These are phyloP conservation scores for Aaosphaeria pasadenensis DNA, from an alignment of 2,329 filamentous ascomycete genomes.

Conservation along the genomic window DNA sequence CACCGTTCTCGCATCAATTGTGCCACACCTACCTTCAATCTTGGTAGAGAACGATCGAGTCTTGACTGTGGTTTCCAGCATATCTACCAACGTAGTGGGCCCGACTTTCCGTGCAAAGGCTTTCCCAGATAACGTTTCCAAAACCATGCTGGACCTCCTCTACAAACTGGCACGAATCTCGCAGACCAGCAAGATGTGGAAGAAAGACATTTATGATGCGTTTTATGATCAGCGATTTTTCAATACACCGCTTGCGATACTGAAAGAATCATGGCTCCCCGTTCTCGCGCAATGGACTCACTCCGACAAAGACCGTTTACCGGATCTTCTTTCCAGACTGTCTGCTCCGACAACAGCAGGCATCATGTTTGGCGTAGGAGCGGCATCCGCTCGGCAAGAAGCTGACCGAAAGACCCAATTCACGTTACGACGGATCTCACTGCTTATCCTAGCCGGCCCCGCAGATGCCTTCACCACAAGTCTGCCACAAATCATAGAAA, in stretches of 20 bases:
- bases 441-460: slow-evolving; percentile 73
- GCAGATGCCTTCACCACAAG: slow-evolving; percentile 79
- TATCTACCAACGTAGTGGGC: slow-evolving; percentile 78
- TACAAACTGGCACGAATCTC: slow-evolving; percentile 74
- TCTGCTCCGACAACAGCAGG: slow-evolving; percentile 86
- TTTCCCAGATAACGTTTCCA: slow-evolving; percentile 82
- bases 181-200: slow-evolving; percentile 84
- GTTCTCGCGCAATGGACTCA: slow-evolving; percentile 81
- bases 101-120: slow-evolving; percentile 79
- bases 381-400: slow-evolving; percentile 88
- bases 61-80: slow-evolving; percentile 70
- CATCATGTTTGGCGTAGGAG: slow-evolving; percentile 97
- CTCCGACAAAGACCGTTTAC: slow-evolving; percentile 82
- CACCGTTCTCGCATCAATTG: slow-evolving; percentile 72
- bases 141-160: slow-evolving; percentile 68
- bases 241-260: slow-evolving; percentile 61
- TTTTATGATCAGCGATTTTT: slow-evolving; percentile 92
- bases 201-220: slow-evolving; percentile 85
- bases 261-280: slow-evolving; percentile 75
- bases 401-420: slow-evolving; percentile 91
- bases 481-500: slow-evolving; percentile 71
- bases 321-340: slow-evolving; percentile 75
- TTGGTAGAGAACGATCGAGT: slow-evolving; percentile 84
- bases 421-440: slow-evolving; percentile 77
- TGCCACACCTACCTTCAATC: slow-evolving; percentile 78